Evolutionary conservation across 2,329 filamentous ascomycete genomes (phyloP), one percentile per base, ranked within the genome.

Genomic region (Fragosphaeria purpurea): DNA sequence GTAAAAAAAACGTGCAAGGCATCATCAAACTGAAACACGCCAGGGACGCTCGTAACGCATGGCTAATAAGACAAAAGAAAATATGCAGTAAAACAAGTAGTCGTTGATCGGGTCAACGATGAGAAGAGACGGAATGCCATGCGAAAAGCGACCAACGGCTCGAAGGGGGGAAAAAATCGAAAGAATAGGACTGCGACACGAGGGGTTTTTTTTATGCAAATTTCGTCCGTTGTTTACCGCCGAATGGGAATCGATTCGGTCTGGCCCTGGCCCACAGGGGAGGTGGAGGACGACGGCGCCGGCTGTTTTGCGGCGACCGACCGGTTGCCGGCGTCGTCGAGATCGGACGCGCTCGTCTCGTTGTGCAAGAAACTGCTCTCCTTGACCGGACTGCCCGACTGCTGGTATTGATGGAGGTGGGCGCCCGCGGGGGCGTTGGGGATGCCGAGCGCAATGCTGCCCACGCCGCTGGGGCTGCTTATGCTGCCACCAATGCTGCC

Each of bases 341-440:
- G 50, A 42, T 81, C 72, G 51, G 86, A 82, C 48, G 70, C 80
- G 63, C 82, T 94, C 6, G 86, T 88, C 69, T 89, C 86, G 56
- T 86, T 79, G 65, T 95, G 82, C 63, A 95, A 72, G 65, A 88
- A 88, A 70, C 86, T 94, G 67, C 81, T 83, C 73, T 96, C 91
- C 72, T 95, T 96, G 60, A 93, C 80, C 2, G 91, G 90, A 65
- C 86, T 93, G 56, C 86, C 83, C 55, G 80, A 77, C 59, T 82
- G 77, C 55, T 74, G 64, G 51, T 74, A 72, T 50, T 67, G 67
- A 55, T 68, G 59, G 66, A 44, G 44, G 66, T 46, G 44, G 4
- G 41, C 33, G 10, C 72, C 57, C 22, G 22, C 22, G 22, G 22
- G 22, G 63, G 70, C 59, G 58, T 67, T 60, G 61, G 67, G 63